Base-by-base conservation (phyloP, 805 yeast species). In the Nakazawaea ernobii region DNA sequence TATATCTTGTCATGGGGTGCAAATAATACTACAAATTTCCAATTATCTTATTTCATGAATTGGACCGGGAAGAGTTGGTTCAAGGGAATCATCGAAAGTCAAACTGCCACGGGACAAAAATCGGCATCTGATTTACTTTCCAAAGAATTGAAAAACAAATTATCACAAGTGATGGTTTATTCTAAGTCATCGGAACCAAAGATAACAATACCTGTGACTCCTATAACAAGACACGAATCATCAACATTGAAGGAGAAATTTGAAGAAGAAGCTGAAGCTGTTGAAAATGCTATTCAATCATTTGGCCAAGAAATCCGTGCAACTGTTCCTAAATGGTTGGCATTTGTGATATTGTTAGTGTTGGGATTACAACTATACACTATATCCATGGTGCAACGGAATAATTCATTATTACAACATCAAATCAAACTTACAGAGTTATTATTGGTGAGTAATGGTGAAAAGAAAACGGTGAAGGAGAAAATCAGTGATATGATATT, bases 31-130 rank as follows among this genome's bases (percentile, higher is more conserved):
- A 84, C 96, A 4, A 67, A 71, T 42, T 55, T 94, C 35, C 68
- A 67, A 39, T 65, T 86, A n/a, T 76, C 90, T n/a, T 86, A 77
- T 61, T 78, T 79, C 69, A 75, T 92, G 36, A 84, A 86, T 40
- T 94, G 99, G 99, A 79, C 85, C 0, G 96, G 94, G 2, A 76
- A 84, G 45, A 85, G 96, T 50, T 94, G 97, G 97, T 79, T 94
- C 58, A 91, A 89, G 61, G 76, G 86, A 11, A 82, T 95, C 46
- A 85, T 94, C 52, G 98, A 94, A 60, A 84, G 82, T 52, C 91
- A 91, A 48, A 83, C 96, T 11, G 68, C 73, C 40, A 79, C 82
- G 32, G 99, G 99, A 0, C 97, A 90, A 62, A 69, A 73, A 40
- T 74, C 78, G 5, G 82, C 82, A 3, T 77, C 86, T 0, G 66